These are phyloP conservation scores for Gastrolobium bilobum DNA, from an alignment of 306 rosid species.

Conservation along the genomic window DNA sequence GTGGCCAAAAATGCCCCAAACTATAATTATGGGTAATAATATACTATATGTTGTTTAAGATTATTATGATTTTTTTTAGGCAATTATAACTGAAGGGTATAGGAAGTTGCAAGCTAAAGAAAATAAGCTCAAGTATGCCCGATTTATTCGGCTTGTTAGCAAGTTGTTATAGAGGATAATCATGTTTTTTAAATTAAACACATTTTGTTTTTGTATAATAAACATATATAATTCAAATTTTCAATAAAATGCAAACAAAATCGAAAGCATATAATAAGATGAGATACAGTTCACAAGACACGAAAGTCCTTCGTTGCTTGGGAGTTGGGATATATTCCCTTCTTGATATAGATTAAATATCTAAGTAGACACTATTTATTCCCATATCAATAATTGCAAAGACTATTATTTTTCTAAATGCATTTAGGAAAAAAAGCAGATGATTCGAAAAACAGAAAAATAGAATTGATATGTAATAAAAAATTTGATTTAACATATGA, in stretches of 20 bases:
- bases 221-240: background rate
- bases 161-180: background rate
- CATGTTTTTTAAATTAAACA: background rate
- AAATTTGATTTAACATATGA: background rate
- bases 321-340: slow-evolving; percentile 28
- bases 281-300: background rate
- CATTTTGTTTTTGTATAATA: background rate
- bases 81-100: background rate
- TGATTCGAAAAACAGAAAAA: background rate
- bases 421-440: background rate
- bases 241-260: background rate
- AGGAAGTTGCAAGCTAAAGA: slow-evolving; percentile 21
- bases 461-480: background rate
- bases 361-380: background rate
- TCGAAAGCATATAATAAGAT: slow-evolving; percentile 6
- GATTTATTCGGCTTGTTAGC: background rate
- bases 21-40: background rate
- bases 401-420: background rate
- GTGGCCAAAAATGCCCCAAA: background rate
- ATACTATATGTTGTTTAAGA: background rate
- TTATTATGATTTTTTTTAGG: background rate
- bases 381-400: background rate
- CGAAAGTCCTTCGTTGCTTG: slow-evolving; percentile 13
- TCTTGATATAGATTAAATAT: background rate
- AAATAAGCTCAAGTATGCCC: background rate